Base-by-base conservation (phyloP, 2,329 filamentous ascomycete genomes). In the Sporothrix dimorphospora region DNA sequence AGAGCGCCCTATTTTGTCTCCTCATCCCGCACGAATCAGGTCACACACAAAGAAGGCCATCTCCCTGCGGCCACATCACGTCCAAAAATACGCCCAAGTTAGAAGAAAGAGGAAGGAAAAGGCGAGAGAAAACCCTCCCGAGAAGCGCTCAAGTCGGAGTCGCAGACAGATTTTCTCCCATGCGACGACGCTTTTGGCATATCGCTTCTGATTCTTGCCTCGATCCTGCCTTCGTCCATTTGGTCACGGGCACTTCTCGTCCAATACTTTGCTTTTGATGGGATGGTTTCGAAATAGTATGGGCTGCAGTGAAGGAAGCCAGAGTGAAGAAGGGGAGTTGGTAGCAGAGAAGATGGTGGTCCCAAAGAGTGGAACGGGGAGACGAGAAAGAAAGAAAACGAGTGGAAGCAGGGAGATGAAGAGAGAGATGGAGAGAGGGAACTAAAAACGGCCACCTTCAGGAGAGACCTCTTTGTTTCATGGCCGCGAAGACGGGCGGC, bases 111-210 rank as follows among this genome's bases (percentile, higher is more conserved):
- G 2, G 12, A 21, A 4, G 9, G 11, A 27, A 11, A 68, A 51
- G 61, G 34, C 4, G 19, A 65, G 2, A 27, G 12, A 21, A 24
- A 9, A 21, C n/a, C 7, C 7, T 3, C 51, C 6, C 21, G 11
- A 53, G n/a, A 68, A 69, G 66, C 66, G 66, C 66, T 27, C 51
- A 69, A 69, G 66, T 69, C 66, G 66, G 51, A 14, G n/a, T 4
- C 16, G 45, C 47, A 27, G 19, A 9, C 30, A 7, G 40, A 27
- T 47, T 4, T 19, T 38, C 14, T 12, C 9, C 4, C 16, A 2
- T 1, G 19, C 4, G 21, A 24, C 19, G 19, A 24, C n/a, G 5
- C 19, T n/a, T 16, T 8, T 5, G 7, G 14, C 47, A 21, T 51
- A n/a, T 30, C 0, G 1, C 51, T 27, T 24, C 11, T 27, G 1